Conservation (phyloP, 2,329 filamentous ascomycete genomes). For the Neofusicoccum sp. region DNA sequence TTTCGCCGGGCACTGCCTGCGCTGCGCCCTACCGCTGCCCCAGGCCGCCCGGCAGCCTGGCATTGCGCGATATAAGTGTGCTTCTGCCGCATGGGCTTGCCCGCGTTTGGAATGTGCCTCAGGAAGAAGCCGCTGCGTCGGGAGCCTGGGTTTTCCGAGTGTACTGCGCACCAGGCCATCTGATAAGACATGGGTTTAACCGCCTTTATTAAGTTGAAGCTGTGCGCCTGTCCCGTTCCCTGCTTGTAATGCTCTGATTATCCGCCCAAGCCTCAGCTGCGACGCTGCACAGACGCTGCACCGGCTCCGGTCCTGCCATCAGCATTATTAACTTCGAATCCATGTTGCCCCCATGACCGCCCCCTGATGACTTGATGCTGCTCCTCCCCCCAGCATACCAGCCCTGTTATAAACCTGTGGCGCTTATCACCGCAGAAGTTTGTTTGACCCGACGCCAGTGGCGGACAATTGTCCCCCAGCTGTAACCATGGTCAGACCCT, state of each 20-base stretch:
- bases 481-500: not conserved
- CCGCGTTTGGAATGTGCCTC: not conserved
- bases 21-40: not conserved
- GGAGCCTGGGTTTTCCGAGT: not conserved
- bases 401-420: constrained; percentile 2
- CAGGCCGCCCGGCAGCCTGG: not conserved
- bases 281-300: not conserved
- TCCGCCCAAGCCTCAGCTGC: not conserved
- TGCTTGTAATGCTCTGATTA: constrained; percentile 7
- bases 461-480: not conserved
- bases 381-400: not conserved
- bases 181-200: constrained; percentile 7
- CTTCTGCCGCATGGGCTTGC: not conserved
- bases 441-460: not conserved
- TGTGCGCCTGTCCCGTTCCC: not conserved
- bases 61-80: not conserved
- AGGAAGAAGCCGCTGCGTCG: not conserved
- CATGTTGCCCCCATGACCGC: not conserved
- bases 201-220: constrained; percentile 6
- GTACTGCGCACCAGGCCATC: not conserved
- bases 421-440: not conserved
- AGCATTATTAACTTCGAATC: not conserved
- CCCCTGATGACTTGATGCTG: not conserved
- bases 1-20: not conserved
- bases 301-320: not conserved